Evolutionary conservation across 129 eudicot species (phyloP), one percentile per base, ranked within the genome.

Genomic region (Flaveria sonorensis): DNA sequence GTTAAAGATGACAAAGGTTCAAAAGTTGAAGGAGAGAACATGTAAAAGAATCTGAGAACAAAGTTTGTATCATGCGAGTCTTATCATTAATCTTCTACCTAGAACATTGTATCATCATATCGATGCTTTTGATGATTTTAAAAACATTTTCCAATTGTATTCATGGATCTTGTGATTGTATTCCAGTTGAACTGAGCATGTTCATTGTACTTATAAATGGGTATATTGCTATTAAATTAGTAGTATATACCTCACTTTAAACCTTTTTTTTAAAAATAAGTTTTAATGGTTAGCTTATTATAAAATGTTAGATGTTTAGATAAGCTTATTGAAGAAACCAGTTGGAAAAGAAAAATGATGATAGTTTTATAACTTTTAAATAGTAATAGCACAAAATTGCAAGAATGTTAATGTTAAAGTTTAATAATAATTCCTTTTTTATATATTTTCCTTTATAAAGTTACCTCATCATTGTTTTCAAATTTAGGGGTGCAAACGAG

Each of bases 1-100:
- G 71, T 62, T 30, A 79, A 76, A 68, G 88, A 53, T 43, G 46
- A 70, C 7, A 85, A 81, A 75, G 86, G 3, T 39, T 63, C 80
- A 7, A 81, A 79, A 32, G 86, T 73, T 11, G 86, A 85, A 61
- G 79, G 20, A n/a, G 75, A 80, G 43, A 66, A 55, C 15, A 3
- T 45, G 18, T 80, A 56, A 73, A 80, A 53, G 42, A 55, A 59
- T 43, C 42, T 18, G 43, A 26, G 23, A 42, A 45, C 62, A 20
- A 64, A 23, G 60, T 72, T 71, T 30, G 36, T 8, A 18, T 52
- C 10, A 11, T 72, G 83, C 48, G 42, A 61, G 73, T 11, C 67
- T 36, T 63, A 52, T 21, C 56, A 42, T 61, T 61, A 4, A 36
- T 61, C 28, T 43, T 63, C 45, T 79, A 12, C 53, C 68, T 62